Conservation (phyloP, 2,329 filamentous ascomycete species). For the Sporothrix pseudoabietina region DNA sequence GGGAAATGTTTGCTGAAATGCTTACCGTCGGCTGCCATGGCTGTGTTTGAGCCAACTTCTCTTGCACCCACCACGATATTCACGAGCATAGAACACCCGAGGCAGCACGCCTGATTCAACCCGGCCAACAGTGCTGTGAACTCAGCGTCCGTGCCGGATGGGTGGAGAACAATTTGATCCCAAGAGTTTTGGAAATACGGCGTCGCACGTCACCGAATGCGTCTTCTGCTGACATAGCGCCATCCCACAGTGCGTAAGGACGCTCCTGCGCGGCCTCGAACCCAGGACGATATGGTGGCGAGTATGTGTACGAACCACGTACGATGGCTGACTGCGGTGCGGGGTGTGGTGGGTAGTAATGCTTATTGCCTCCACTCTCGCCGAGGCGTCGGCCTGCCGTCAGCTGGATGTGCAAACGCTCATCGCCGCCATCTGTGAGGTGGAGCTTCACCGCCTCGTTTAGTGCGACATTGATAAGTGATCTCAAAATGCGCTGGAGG, state of each 20-base stretch:
- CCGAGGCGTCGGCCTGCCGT: too few relatives aligned
- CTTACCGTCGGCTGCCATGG: constrained; percentile 21
- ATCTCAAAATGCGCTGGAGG: background rate
- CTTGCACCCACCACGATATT: constrained; percentile 28
- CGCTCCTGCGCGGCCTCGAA: constrained; percentile 19
- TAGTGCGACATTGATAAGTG: constrained; percentile 11
- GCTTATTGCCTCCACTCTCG: constrained; percentile 20
- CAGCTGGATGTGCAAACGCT: constrained; percentile 22
- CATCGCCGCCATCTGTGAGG: constrained; percentile 28
- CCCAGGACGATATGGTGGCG: constrained; percentile 24
- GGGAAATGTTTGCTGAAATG: constrained; percentile 28
- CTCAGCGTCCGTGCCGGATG: constrained; percentile 29
- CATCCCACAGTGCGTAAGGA: constrained; percentile 5
- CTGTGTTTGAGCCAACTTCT: constrained; percentile 30
- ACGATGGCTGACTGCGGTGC: constrained; percentile 6
- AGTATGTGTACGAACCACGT: constrained; percentile 29
- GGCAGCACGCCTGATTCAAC: constrained; percentile 8
- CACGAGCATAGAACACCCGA: constrained; percentile 18
- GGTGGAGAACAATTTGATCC: constrained; percentile 26
- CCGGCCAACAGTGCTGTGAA: constrained; percentile 26
- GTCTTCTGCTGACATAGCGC: background rate
- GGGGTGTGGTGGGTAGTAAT: constrained; percentile 19
- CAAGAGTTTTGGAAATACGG: constrained; percentile 12
- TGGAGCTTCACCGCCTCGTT: constrained; percentile 28
- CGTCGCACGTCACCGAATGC: constrained; percentile 14